A percentile compares a stretch with the other conserved stretches of the same genome.
These are phyloP conservation scores for Sporisorium scitamineum DNA, from an alignment of 1,284 basidiomycete genomes.

Conservation along the genomic window DNA sequence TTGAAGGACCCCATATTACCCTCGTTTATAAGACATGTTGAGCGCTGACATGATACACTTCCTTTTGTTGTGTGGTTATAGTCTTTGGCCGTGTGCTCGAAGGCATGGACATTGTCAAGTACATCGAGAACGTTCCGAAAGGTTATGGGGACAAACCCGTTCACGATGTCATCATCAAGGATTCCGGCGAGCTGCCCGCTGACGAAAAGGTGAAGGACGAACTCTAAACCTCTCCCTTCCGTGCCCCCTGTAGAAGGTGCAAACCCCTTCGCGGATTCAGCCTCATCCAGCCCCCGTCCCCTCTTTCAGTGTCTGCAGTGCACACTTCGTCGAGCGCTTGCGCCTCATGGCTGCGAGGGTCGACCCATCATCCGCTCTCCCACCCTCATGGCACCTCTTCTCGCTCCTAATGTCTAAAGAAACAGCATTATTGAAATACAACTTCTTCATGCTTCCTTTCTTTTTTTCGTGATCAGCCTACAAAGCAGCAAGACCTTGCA, in stretches of 20 bases:
- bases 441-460: conserved; percentile 2
- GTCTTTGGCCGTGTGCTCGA: conserved; percentile 66
- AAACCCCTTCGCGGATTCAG: not conserved
- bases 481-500: not conserved
- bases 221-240: conserved; percentile 40
- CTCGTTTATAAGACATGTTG: conserved; percentile 8
- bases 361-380: too few relatives aligned
- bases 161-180: conserved; percentile 55
- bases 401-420: not conserved
- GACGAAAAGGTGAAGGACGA: conserved; percentile 60
- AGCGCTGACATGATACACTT: conserved; percentile 72
- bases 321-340: not conserved
- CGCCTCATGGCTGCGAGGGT: too few relatives aligned
- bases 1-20: not conserved
- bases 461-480: not conserved
- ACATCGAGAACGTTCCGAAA: conserved; percentile 63
- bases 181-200: conserved; percentile 57
- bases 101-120: conserved; percentile 65
- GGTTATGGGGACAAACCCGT: conserved; percentile 58
- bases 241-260: too few relatives aligned
- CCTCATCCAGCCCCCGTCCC: too few relatives aligned
- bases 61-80: not conserved
- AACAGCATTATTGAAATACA: conserved; percentile 44
- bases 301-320: not conserved
- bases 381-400: not conserved